Evolutionary conservation across 225 moss, liverwort and hornwort species (phyloP).

Genomic region (Bryum argenteum): DNA sequence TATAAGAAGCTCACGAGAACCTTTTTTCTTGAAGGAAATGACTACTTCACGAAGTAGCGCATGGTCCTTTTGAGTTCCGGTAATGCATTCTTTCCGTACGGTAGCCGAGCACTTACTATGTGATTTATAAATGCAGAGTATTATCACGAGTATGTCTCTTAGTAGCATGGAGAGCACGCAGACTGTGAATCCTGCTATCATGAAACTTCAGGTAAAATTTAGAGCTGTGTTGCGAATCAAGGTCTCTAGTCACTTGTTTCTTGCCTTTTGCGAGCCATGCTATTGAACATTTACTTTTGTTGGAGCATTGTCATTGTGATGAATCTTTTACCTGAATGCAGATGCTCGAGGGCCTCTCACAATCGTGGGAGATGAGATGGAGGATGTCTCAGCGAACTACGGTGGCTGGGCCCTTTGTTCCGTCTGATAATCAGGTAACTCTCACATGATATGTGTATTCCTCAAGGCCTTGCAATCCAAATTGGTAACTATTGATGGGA

Average conservation of each 20-base stretch:
- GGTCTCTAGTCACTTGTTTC: slow-evolving; percentile 1
- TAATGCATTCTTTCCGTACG: not conserved
- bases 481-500: not conserved
- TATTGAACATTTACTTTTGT: not conserved
- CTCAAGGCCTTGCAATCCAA: slow-evolving; percentile 13
- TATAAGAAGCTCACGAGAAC: slow-evolving; percentile 29
- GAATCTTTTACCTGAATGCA: slow-evolving; percentile 26
- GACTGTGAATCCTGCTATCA: slow-evolving; percentile 92
- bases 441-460: slow-evolving; percentile 1
- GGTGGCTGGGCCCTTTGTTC: slow-evolving; percentile 68
- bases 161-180: slow-evolving; percentile 97
- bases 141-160: slow-evolving; percentile 77
- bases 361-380: slow-evolving; percentile 97
- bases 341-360: slow-evolving; percentile 87
- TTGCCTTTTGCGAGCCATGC: slow-evolving; percentile 11
- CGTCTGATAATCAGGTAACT: slow-evolving; percentile 68
- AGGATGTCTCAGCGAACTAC: slow-evolving; percentile 48
- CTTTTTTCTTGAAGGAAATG: slow-evolving; percentile 1
- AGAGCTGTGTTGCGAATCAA: slow-evolving; percentile 7
- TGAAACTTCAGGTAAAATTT: slow-evolving; percentile 84
- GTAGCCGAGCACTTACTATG: slow-evolving; percentile 9
- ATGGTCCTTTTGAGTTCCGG: slow-evolving; percentile 6
- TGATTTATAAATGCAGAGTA: slow-evolving; percentile 54
- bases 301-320: not conserved
- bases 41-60: not conserved